Base-by-base conservation (phyloP, 2,329 filamentous ascomycete genomes). In the Colletotrichum sp. region DNA sequence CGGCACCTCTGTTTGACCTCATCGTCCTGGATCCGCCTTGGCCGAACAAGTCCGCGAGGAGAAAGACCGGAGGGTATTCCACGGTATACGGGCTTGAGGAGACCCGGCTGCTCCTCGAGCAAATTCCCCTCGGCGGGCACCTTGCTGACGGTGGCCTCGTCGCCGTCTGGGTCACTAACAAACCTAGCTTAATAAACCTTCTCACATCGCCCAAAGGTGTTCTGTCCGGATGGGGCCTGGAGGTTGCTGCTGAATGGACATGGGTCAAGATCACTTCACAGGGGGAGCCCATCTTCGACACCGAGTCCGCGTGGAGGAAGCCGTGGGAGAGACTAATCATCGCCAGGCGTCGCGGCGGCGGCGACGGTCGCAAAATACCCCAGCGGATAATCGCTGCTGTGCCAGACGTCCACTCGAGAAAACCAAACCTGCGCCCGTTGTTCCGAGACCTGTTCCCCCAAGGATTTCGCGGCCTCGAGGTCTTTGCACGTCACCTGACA, bases 101-200 rank as follows among this genome's bases (percentile, higher is more conserved):
- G 64, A 86, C 91, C 69, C 81, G 83, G 15, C 66, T 78, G 2
- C 84, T 93, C 3, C 84, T 93, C n/a, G 82, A 83, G 5, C 83
- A 83, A 13, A 84, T 93, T 31, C 90, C 91, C n/a, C 76, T 95
- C 3, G 83, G 88, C 16, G 82, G 86, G 3, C 87, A 88, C 59
- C 85, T 94, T 27, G 83, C 85, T 13, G 77, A 83, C 0, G 83
- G 87, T 33, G 91, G 90, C 16, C 81, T 94, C 1, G 88, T 96
- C 0, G 93, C 89, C 21, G 83, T 96, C 24, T 96, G 94, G 94
- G 87, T 95, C 70, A 96, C 94, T 64, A 96, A 96, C 82, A 94
- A 92, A 76, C 83, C 88, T 3, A 86, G 90, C 27, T 85, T 91
- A 4, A 82, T 89, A 27, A 87, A 90, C 7, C 83, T 95, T 15